phyloP scores from a whole-genome alignment of 2,329 filamentous ascomycete species.

The Phaeosphaeria sp. region DNA sequence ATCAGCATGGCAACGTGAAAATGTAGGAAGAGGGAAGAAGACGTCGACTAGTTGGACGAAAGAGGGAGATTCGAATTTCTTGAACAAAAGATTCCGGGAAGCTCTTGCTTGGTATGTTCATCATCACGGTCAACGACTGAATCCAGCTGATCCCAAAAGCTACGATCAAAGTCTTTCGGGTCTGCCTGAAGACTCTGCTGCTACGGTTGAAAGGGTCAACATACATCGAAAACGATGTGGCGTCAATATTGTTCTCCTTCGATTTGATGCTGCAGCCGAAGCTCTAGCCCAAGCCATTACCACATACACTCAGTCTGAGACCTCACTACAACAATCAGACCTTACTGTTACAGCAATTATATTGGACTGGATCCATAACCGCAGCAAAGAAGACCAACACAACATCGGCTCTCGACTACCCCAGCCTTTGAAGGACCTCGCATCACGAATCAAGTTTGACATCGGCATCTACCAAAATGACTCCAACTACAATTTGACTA shows the following conservation, averaged over 20 bases:
- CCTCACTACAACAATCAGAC: neutral
- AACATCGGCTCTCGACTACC: slow-evolving; percentile 20
- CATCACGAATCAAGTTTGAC: slow-evolving; percentile 30
- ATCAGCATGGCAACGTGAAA: neutral
- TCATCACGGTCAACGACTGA: neutral
- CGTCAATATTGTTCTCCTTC: slow-evolving; percentile 32
- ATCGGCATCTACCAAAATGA: slow-evolving; percentile 21
- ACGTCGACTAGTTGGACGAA: slow-evolving; percentile 22
- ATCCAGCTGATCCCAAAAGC: neutral
- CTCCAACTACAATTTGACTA: slow-evolving; percentile 22
- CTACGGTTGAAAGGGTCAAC: neutral
- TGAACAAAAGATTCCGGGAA: slow-evolving; percentile 31
- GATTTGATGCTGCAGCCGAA: slow-evolving; percentile 29
- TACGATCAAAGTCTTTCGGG: neutral
- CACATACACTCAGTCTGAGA: neutral
- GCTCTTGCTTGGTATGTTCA: slow-evolving; percentile 23
- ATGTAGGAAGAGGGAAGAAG: neutral
- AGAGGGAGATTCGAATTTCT: slow-evolving; percentile 33
- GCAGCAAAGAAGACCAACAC: slow-evolving; percentile 18
- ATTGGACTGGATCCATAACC: slow-evolving; percentile 21
- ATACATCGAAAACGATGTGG: slow-evolving; percentile 33
- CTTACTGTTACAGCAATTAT: slow-evolving; percentile 3
- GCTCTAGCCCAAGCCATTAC: slow-evolving; percentile 27
- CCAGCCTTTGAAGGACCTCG: slow-evolving; percentile 23
- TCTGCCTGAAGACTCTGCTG: neutral